Conservation (phyloP, 2,329 filamentous ascomycete species). For the Coniochaeta prunicola region DNA sequence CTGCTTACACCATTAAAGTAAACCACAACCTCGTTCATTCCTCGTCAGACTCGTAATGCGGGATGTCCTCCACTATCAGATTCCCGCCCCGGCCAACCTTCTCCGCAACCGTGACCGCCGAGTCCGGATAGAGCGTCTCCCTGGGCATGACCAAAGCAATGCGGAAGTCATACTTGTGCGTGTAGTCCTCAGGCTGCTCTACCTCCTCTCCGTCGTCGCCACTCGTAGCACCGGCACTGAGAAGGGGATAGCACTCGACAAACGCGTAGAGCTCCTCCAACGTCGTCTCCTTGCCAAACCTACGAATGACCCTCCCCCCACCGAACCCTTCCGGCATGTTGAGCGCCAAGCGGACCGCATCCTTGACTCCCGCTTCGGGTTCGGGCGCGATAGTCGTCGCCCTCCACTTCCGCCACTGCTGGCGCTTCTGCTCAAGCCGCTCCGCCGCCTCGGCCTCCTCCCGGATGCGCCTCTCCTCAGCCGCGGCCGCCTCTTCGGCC, state of each 20-base stretch:
- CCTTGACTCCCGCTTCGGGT: constrained; percentile 54
- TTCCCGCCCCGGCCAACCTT: constrained; percentile 79
- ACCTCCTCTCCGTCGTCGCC: constrained; percentile 36
- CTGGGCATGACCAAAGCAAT: constrained; percentile 83
- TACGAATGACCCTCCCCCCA: constrained; percentile 68
- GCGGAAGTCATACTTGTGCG: constrained; percentile 77
- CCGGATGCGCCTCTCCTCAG: constrained; percentile 55
- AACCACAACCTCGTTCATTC: constrained; percentile 8
- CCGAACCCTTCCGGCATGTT: constrained; percentile 54
- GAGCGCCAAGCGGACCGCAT: constrained; percentile 63
- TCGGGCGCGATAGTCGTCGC: constrained; percentile 60
- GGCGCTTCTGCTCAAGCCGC: constrained; percentile 33
- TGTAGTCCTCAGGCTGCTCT: constrained; percentile 57
- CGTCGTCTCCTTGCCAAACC: constrained; percentile 60
- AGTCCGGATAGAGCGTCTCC: constrained; percentile 66
- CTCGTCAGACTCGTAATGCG: constrained; percentile 26
- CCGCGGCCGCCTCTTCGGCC: constrained; percentile 63
- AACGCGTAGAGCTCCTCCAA: constrained; percentile 93
- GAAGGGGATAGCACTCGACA: constrained; percentile 70
- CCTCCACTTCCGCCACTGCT: constrained; percentile 78
- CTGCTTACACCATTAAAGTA: too few species aligned
- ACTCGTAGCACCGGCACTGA: too few species aligned
- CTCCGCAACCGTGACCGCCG: constrained; percentile 58
- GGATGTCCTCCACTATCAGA: constrained; percentile 70
- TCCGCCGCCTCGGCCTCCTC: constrained; percentile 55